Evolutionary conservation across 164 flowering plant genomes (phyloP).

Genomic region (Kingdonia uniflora): DNA sequence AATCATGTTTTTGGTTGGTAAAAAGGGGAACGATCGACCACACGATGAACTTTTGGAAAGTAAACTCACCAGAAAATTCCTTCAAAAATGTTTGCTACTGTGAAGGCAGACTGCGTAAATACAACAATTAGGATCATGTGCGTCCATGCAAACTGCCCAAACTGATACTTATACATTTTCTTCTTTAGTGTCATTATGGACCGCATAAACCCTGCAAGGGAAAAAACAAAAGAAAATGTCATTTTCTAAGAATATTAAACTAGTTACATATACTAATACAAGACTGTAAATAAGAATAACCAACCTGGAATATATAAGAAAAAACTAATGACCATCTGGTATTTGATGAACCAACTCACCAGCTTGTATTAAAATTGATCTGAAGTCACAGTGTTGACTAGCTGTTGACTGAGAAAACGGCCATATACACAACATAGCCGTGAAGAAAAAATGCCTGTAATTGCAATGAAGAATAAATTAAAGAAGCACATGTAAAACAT

Average conservation of each 20-base stretch:
- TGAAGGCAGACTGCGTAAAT: constrained; percentile 82
- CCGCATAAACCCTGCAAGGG: constrained; percentile 78
- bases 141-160: constrained; percentile 97
- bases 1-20: no score
- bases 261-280: no score
- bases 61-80: constrained; percentile 87
- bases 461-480: constrained; percentile 8
- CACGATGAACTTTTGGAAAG: neutral
- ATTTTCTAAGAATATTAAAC: no score
- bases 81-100: constrained; percentile 92
- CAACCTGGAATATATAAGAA: constrained; percentile 81
- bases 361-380: constrained; percentile 63
- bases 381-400: constrained; percentile 72
- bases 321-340: constrained; percentile 85
- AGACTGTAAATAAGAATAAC: constrained; percentile 8
- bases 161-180: constrained; percentile 98
- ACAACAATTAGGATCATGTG: constrained; percentile 96
- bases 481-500: neutral
- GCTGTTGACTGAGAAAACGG: constrained; percentile 78
- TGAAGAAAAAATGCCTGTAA: constrained; percentile 94
- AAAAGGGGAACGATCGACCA: no score
- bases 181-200: constrained; percentile 89
- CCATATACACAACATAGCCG: constrained; percentile 91
- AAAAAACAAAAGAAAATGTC: constrained; percentile 1
- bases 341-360: constrained; percentile 64